Base-by-base conservation (phyloP, 108 stramenopile genomes). In the Cyclotella atomus region DNA sequence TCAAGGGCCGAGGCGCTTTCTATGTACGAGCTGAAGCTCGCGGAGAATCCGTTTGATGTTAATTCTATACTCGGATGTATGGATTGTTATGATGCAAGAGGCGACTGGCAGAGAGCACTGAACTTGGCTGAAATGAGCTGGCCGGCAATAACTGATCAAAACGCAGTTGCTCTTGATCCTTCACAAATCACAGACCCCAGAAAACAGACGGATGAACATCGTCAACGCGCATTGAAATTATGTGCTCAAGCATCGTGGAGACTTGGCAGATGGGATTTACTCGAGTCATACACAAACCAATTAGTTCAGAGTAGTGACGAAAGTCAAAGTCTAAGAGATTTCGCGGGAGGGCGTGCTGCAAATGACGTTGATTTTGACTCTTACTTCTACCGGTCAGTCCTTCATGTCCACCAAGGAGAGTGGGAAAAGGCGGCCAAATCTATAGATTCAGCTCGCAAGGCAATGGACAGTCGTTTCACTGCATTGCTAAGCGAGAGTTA, bases 31-130 rank as follows among this genome's bases (percentile, higher is more conserved):
- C 78, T 89, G 35, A 97, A 95, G 71, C 77, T 97, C 27, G 36
- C 29, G 24, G 36, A 80, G 28, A 87, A 97, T 66, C 90, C 91
- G 19, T 47, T 60, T 53, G 95, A 97, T 81, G 85, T 92, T 47
- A 84, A 85, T 70, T 94, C 94, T 14, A 81, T 96, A 27, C 60
- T 98, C 19, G 97, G 99, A 9, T 95, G 91, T 50, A 96, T 99
- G 91, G 80, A 95, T 57, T 99, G 99, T 73, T 82, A 98, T 23
- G 95, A 97, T 73, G 96, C 97, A 1, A 75, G 96, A 34, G 98
- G 99, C 0, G 92, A 96, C 57, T 99, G 98, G 97, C 76, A 84
- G 24, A 78, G 84, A 28, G 93, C 97, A 1, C 83, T 96, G 27
- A 82, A 92, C 33, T 79, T 97, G 29, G 94, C 92, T n/a, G 78